Base-by-base conservation (phyloP, 305 asterid species). In the Salvia sclarea region DNA sequence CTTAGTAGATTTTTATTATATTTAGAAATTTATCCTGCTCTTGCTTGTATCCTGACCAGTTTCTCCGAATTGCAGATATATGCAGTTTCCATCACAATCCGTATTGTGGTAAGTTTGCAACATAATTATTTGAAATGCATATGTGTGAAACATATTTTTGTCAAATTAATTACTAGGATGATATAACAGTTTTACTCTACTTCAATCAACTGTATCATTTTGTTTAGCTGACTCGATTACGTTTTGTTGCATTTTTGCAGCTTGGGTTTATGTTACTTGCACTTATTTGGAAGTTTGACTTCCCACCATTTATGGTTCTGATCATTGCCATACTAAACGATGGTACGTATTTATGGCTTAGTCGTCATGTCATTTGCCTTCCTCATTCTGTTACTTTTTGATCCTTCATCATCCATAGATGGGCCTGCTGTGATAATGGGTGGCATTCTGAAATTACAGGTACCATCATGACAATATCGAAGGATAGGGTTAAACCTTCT, bases 231-330 rank as follows among this genome's bases (percentile, higher is more conserved):
- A 54, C 80, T 76, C n/a, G 18, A 71, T 37, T 38, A 54, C 45
- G 37, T 72, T 44, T 62, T 69, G 38, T 71, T 70, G 69, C 47
- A 22, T 75, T 53, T 65, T 70, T 64, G 21, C 86, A 88, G 95
- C 88, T 90, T 48, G 97, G 95, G 13, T 90, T 88, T 80, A 72
- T 90, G 97, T 58, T 90, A 74, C 95, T 88, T 62, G 89, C 95
- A 2, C 90, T 86, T 49, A 82, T 89, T 65, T 89, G 96, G 96
- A 75, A 73, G 78, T 89, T 89, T 30, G 91, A 88, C 74, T 86
- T 85, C 77, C 92, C 95, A 35, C 96, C 95, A 11, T 85, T 87
- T 64, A 90, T 90, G 97, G 95, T 88, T 74, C 91, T 90, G 72
- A 86, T 88, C 9, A 86, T 90, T 61, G 94, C 96, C 45, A 86